phyloP scores from a whole-genome alignment of 306 rosid species.

The Trichosanthes cucumerina region DNA sequence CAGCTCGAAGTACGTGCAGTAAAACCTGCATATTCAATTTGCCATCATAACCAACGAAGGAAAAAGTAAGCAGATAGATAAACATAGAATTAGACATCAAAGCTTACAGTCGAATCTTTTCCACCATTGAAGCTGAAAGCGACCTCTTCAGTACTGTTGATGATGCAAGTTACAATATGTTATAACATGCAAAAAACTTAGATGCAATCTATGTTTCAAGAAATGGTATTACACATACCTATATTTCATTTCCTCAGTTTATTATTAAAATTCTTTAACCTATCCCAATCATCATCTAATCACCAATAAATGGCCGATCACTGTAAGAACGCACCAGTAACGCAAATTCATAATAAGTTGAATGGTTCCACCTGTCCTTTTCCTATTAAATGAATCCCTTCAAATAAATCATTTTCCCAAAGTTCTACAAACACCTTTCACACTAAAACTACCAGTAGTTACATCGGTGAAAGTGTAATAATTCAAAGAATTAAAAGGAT shows the following conservation, averaged over 20 bases:
- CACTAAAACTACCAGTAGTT: not conserved
- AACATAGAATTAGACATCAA: constrained; percentile 14
- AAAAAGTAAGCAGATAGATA: constrained; percentile 2
- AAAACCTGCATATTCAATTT: constrained; percentile 55
- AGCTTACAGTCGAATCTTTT: constrained; percentile 92
- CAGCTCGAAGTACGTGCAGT: constrained; percentile 92
- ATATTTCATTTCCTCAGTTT: not conserved
- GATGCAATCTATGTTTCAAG: not conserved
- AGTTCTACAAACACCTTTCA: not conserved
- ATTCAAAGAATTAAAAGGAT: not conserved
- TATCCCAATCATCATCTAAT: not conserved
- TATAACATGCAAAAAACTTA: not conserved
- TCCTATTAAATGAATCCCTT: not conserved
- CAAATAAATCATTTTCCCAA: not conserved
- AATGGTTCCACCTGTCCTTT: not conserved
- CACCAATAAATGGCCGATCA: not conserved
- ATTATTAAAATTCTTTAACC: not conserved
- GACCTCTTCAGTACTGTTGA: constrained; percentile 69
- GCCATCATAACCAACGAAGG: constrained; percentile 14
- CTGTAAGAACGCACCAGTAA: not conserved
- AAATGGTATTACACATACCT: not conserved
- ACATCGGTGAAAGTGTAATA: not conserved
- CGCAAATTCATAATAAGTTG: not conserved
- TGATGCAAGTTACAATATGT: constrained; percentile 4
- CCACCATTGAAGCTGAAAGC: constrained; percentile 98